Evolutionary conservation across 306 rosid species (phyloP).

Genomic region (Cicer chorassanicum): DNA sequence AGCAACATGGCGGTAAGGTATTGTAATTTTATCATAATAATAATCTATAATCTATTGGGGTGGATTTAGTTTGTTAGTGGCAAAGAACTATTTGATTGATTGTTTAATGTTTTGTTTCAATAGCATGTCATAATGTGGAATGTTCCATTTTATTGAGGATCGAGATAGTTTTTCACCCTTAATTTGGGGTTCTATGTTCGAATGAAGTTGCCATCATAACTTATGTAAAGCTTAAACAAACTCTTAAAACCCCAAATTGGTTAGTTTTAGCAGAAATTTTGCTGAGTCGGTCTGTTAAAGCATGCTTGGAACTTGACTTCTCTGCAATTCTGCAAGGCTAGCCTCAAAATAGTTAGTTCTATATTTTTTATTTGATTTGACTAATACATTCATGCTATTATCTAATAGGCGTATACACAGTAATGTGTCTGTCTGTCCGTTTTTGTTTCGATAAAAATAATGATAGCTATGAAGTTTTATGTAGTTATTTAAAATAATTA

Average conservation of each 20-base stretch:
- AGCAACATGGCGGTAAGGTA: constrained; percentile 92
- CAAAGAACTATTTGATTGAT: background rate
- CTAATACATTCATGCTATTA: background rate
- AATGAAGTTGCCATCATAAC: background rate
- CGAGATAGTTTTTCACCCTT: constrained; percentile 16
- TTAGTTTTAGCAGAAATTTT: constrained; percentile 13
- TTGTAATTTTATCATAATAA: constrained; percentile 1
- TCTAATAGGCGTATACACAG: background rate
- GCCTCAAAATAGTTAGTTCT: constrained; percentile 1
- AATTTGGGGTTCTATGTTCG: background rate
- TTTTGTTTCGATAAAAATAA: no score
- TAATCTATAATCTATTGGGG: background rate
- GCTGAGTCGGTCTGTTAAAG: background rate
- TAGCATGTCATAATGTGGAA: constrained; percentile 15
- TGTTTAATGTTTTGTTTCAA: constrained; percentile 4
- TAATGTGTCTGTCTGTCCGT: no score
- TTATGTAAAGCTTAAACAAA: constrained; percentile 4
- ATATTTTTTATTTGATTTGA: constrained; percentile 17
- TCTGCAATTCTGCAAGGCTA: constrained; percentile 28
- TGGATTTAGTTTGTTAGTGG: constrained; percentile 5
- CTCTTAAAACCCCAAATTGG: constrained; percentile 2
- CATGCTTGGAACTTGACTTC: constrained; percentile 33
- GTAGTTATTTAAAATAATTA: no score
- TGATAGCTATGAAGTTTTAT: no score
- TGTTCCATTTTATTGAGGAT: constrained; percentile 17